Base-by-base conservation (phyloP, 768 basidiomycete genomes). In the Rhodotorula diobovata region DNA sequence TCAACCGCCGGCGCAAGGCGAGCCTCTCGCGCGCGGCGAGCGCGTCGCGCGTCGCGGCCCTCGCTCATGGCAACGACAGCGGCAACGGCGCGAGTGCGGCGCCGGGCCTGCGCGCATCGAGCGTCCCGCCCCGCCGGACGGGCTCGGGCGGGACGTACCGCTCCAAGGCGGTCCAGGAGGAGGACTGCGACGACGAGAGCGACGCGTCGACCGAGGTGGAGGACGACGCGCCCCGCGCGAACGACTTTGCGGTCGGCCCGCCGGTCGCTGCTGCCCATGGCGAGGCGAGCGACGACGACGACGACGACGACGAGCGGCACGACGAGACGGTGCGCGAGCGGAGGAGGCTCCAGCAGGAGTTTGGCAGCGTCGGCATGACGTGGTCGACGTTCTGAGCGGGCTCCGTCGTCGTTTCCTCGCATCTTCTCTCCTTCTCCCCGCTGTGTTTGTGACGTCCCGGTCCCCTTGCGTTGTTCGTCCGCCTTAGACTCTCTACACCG, bases 311-410 rank as follows among this genome's bases (percentile, higher is more conserved):
- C 21, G 64, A 57, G 59, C 50, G 60, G 21, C 63, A 72, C 30
- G 63, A 61, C 32, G 39, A 34, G 48, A 41, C 54, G 45, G 48
- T 68, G 28, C 34, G 63, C n/a, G 67, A 68, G 34, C 71, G 67
- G 12, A 50, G 63, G 46, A 11, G 66, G 30, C 20, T 56, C 34
- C 60, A 64, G 54, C 65, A 71, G 63, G 63, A 67, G 59, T 72
- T 55, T 23, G 71, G 71, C 4, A 61, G 58, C 28, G 71, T 72
- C 11, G 71, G 71, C 62, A 64, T 43, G 58, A 56, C 57, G 28
- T 72, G 71, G 71, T 62, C 66, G 21, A 72, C 71, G 7, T 72
- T 72, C 62, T 72, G 53, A 61, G 63, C 28, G 18, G 41, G 37
- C 53, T 56, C 35, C 32, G 30, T 21, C 15, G 30, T 30, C 23